Conservation (phyloP, 2,329 filamentous ascomycete species). For the Xylariales sp. region DNA sequence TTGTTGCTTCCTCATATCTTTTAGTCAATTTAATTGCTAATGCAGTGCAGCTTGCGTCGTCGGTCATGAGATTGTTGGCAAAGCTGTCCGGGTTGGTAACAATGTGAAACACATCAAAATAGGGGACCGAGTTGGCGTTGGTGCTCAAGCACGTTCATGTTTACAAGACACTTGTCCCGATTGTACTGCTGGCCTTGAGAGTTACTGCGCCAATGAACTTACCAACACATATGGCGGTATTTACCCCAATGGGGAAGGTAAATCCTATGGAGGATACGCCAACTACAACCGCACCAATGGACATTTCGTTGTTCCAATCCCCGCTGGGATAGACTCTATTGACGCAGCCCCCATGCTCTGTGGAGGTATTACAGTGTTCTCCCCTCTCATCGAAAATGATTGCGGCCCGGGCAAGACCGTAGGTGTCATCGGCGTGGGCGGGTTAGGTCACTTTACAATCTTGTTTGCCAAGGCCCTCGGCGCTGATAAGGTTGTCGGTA, state of each 20-base stretch:
- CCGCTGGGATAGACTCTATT: constrained; percentile 1
- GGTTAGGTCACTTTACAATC: constrained; percentile 5
- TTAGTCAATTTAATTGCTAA: no score
- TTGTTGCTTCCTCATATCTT: no score
- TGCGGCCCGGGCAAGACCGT: constrained; percentile 6
- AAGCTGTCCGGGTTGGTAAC: constrained; percentile 33
- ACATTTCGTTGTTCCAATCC: constrained; percentile 31
- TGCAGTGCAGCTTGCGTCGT: constrained; percentile 33
- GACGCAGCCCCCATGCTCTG: constrained; percentile 7
- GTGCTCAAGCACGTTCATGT: constrained; percentile 56
- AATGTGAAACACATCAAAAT: constrained; percentile 44
- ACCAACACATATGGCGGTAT: constrained; percentile 3
- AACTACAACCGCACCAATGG: constrained; percentile 7
- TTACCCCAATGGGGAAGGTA: constrained; percentile 20
- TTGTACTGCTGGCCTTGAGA: constrained; percentile 15
- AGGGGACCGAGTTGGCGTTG: constrained; percentile 62
- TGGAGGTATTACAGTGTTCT: constrained; percentile 4
- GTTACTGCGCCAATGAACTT: constrained; percentile 2
- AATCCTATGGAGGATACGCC: constrained; percentile 46
- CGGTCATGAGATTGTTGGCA: constrained; percentile 58
- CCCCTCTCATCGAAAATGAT: constrained; percentile 5
- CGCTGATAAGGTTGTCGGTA: constrained; percentile 6
- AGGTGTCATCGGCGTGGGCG: constrained; percentile 5
- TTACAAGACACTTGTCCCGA: constrained; percentile 40
- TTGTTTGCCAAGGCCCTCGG: constrained; percentile 7